phyloP scores from a whole-genome alignment of 305 asterid species.

The Coffea humblotiana region DNA sequence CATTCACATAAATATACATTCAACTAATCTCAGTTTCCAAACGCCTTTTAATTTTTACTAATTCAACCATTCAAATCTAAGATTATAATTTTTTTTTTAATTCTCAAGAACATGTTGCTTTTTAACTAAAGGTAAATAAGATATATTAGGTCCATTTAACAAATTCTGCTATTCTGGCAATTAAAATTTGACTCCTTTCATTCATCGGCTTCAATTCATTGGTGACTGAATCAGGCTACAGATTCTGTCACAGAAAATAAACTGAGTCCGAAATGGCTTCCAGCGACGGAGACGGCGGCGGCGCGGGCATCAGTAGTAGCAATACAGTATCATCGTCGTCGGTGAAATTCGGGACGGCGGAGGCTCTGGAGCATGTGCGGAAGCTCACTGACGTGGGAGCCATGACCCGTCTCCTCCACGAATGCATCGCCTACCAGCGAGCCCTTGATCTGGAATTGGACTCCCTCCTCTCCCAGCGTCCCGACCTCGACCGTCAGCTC shows the following conservation, averaged over 20 bases:
- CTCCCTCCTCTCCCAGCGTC: slow-evolving; percentile 63
- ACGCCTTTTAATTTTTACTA: too few relatives aligned
- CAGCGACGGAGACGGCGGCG: background rate
- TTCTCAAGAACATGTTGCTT: too few relatives aligned
- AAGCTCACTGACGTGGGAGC: slow-evolving; percentile 83
- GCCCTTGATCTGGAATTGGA: slow-evolving; percentile 78
- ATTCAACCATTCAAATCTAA: too few relatives aligned
- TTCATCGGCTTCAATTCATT: too few relatives aligned
- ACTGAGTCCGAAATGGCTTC: slow-evolving; percentile 9
- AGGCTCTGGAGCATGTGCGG: slow-evolving; percentile 62
- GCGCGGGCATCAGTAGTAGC: background rate
- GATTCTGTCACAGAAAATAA: background rate
- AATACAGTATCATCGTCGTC: slow-evolving; percentile 7
- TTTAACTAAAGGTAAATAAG: too few relatives aligned
- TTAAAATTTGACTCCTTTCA: too few relatives aligned
- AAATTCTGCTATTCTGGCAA: too few relatives aligned
- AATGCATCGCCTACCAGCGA: slow-evolving; percentile 89
- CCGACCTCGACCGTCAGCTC: slow-evolving; percentile 73
- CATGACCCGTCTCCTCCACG: slow-evolving; percentile 88
- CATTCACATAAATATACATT: too few relatives aligned
- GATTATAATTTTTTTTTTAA: too few relatives aligned
- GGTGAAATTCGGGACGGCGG: slow-evolving; percentile 60
- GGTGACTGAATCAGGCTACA: too few relatives aligned
- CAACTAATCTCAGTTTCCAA: too few relatives aligned
- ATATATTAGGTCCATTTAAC: too few relatives aligned